Percentiles rank a stretch among this genome's conserved stretches.
phyloP scores from a whole-genome alignment of 805 yeast genomes.

The Myxozyma udenii region DNA sequence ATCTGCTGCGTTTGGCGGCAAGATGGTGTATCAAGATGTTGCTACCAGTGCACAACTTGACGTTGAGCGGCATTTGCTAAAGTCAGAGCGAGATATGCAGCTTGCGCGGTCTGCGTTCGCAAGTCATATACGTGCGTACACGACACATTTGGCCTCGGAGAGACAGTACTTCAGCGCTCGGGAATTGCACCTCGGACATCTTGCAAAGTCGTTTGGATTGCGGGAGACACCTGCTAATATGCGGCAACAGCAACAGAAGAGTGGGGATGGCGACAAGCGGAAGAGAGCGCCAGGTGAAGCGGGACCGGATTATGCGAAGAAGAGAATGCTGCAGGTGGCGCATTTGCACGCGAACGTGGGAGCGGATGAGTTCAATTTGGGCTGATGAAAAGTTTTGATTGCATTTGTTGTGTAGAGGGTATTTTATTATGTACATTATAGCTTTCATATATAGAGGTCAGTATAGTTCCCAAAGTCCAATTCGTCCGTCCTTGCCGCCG shows the following conservation, averaged over 20 bases:
- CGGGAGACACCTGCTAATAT: conserved; percentile 81
- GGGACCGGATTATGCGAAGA: conserved; percentile 64
- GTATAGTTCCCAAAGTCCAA: conserved; percentile 43
- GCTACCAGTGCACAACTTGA: conserved; percentile 96
- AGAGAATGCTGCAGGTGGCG: conserved; percentile 74
- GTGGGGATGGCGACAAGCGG: conserved; percentile 31
- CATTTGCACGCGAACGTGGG: conserved; percentile 60
- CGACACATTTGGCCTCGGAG: conserved; percentile 86
- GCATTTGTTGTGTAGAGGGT: neutral
- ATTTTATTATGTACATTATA: neutral
- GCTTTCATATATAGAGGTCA: neutral
- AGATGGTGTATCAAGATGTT: conserved; percentile 70
- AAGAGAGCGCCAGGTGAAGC: conserved; percentile 31
- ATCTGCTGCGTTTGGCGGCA: conserved; percentile 43
- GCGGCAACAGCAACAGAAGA: conserved; percentile 51
- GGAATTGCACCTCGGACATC: conserved; percentile 84
- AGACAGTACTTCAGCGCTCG: conserved; percentile 77
- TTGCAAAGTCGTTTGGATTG: conserved; percentile 90
- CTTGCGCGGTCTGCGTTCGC: conserved; percentile 78
- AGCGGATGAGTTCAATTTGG: conserved; percentile 70
- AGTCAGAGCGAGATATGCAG: conserved; percentile 54
- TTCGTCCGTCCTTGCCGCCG: conserved; percentile 57
- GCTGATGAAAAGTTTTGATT: conserved; percentile 18
- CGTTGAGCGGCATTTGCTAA: conserved; percentile 83
- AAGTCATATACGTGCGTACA: conserved; percentile 89